Evolutionary conservation across 106 monocot genomes (phyloP).

Genomic region (Ottelia alismoides): DNA sequence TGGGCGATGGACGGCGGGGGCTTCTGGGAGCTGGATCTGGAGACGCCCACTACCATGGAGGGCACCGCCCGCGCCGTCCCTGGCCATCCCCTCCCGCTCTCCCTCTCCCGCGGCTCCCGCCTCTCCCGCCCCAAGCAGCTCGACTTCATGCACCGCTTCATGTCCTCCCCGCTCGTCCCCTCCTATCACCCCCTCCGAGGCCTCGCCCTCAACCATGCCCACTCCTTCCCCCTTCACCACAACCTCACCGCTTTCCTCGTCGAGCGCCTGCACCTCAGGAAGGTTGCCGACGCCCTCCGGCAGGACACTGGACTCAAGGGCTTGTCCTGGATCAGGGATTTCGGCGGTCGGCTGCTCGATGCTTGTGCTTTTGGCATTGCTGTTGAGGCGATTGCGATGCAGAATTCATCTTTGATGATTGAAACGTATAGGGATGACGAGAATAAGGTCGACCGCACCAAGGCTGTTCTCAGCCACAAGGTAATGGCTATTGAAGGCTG

Average conservation of each 20-base stretch:
- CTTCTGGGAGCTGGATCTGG: slow-evolving; percentile 69
- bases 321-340: slow-evolving; percentile 34
- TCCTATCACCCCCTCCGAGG: slow-evolving; percentile 36
- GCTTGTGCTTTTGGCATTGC: slow-evolving; percentile 49
- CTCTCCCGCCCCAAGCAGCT: slow-evolving; percentile 83
- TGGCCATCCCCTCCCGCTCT: slow-evolving; percentile 53
- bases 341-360: slow-evolving; percentile 34
- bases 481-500: too few species aligned
- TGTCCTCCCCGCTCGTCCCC: slow-evolving; percentile 74
- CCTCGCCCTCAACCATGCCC: slow-evolving; percentile 39
- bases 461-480: slow-evolving; percentile 78
- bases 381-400: slow-evolving; percentile 52
- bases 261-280: slow-evolving; percentile 59
- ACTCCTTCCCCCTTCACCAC: slow-evolving; percentile 30
- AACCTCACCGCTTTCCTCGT: slow-evolving; percentile 69
- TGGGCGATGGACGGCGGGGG: slow-evolving; percentile 51
- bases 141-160: slow-evolving; percentile 97
- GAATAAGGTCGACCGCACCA: slow-evolving; percentile 30
- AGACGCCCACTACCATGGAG: slow-evolving; percentile 40
- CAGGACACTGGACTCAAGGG: slow-evolving; percentile 10
- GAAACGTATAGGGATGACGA: slow-evolving; percentile 46
- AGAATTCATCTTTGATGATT: slow-evolving; percentile 42
- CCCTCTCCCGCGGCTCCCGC: slow-evolving; percentile 62
- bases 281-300: slow-evolving; percentile 20
- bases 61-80: slow-evolving; percentile 54